phyloP scores from a whole-genome alignment of 108 stramenopile species.

The Nitzschia inconspicua region DNA sequence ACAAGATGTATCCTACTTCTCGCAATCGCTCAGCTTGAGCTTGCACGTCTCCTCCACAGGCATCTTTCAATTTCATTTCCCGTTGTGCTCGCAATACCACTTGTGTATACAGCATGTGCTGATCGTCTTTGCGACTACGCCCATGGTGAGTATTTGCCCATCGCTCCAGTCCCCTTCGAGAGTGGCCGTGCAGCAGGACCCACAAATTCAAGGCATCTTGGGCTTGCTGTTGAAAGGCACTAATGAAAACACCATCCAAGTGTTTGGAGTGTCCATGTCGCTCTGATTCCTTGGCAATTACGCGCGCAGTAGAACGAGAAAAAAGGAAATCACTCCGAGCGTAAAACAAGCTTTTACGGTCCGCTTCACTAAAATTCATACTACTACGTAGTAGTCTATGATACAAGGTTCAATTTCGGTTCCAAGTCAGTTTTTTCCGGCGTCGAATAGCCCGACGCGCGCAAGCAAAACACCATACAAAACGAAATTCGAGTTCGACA shows the following conservation, averaged over 20 bases:
- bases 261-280: conserved; percentile 21
- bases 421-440: too few species aligned
- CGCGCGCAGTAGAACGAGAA: conserved; percentile 12
- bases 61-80: conserved; percentile 16
- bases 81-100: conserved; percentile 24
- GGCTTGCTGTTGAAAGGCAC: background rate
- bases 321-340: conserved; percentile 21
- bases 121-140: conserved; percentile 19
- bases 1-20: conserved; percentile 15
- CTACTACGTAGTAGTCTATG: too few species aligned
- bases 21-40: conserved; percentile 32
- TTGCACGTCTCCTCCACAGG: background rate
- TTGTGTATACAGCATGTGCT: conserved; percentile 14
- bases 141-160: conserved; percentile 23
- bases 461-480: too few species aligned
- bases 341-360: too few species aligned
- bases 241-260: conserved; percentile 17
- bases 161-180: conserved; percentile 40
- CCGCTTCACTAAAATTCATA: too few species aligned
- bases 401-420: too few species aligned
- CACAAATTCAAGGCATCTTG: conserved; percentile 32
- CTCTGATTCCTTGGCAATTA: conserved; percentile 21
- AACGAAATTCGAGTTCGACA: too few species aligned
- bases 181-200: conserved; percentile 28
- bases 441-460: too few species aligned